These are phyloP conservation scores for Scheffersomyces insectosa DNA, from an alignment of 1,139 yeast genomes.

Conservation along the genomic window DNA sequence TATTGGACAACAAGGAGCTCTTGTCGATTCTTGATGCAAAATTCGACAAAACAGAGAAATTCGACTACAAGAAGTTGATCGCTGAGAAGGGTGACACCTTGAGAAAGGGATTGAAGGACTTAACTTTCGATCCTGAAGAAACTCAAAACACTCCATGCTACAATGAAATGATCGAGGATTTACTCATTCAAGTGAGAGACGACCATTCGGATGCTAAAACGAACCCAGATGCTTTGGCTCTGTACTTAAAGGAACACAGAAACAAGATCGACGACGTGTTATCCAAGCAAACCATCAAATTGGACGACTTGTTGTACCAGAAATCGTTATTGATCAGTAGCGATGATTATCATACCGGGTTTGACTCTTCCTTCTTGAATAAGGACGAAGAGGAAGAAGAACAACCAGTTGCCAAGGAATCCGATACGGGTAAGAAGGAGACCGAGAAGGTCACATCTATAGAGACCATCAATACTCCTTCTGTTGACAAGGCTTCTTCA, in stretches of 20 bases:
- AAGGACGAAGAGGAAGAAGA: slow-evolving; percentile 39
- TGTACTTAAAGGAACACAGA: slow-evolving; percentile 59
- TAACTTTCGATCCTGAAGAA: slow-evolving; percentile 46
- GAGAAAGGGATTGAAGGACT: slow-evolving; percentile 46
- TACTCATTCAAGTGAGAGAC: slow-evolving; percentile 67
- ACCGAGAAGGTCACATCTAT: slow-evolving; percentile 7
- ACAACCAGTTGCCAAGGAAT: slow-evolving; percentile 8
- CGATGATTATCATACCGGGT: slow-evolving; percentile 93
- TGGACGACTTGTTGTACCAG: slow-evolving; percentile 68
- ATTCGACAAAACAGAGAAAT: slow-evolving; percentile 61
- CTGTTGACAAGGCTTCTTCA: slow-evolving; percentile 11
- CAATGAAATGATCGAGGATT: slow-evolving; percentile 90
- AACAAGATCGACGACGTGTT: slow-evolving; percentile 67
- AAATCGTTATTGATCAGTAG: slow-evolving; percentile 76
- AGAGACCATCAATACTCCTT: slow-evolving; percentile 10
- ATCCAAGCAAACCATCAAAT: slow-evolving; percentile 57
- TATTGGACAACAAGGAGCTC: slow-evolving; percentile 40
- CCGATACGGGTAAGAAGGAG: slow-evolving; percentile 5
- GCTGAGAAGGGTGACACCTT: slow-evolving; percentile 36
- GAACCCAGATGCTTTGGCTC: slow-evolving; percentile 41
- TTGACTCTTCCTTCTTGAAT: slow-evolving; percentile 80
- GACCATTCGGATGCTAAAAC: slow-evolving; percentile 56
- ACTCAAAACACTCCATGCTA: slow-evolving; percentile 75
- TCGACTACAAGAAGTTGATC: slow-evolving; percentile 40
- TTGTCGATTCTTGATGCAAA: slow-evolving; percentile 44